These are phyloP conservation scores for Senecio squalidus DNA, from an alignment of 140 eudicot genomes.

Conservation along the genomic window DNA sequence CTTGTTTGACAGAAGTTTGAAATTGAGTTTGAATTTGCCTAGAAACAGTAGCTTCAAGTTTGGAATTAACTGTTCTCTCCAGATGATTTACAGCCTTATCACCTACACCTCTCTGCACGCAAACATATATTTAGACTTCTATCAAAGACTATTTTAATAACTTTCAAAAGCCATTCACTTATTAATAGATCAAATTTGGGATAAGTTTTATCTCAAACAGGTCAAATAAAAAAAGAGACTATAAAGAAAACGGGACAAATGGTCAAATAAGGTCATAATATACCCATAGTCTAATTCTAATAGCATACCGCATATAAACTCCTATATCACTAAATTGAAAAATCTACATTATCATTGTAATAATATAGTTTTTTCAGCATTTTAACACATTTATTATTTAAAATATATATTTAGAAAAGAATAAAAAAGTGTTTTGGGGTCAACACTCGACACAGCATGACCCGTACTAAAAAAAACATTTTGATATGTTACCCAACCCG, in stretches of 20 bases:
- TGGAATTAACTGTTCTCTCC: slow-evolving; percentile 74
- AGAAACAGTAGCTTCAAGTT: slow-evolving; percentile 79
- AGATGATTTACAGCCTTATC: slow-evolving; percentile 88
- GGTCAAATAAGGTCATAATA: not conserved
- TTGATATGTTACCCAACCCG: not conserved
- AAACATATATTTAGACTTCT: slow-evolving; percentile 15
- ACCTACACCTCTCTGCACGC: slow-evolving; percentile 74
- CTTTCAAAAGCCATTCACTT: slow-evolving; percentile 15
- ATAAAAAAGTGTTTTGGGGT: not conserved
- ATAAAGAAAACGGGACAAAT: too few relatives aligned
- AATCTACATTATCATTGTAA: not conserved
- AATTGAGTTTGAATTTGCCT: slow-evolving; percentile 88
- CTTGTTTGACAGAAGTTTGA: slow-evolving; percentile 91
- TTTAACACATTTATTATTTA: too few relatives aligned
- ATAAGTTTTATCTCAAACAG: not conserved
- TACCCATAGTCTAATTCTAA: not conserved
- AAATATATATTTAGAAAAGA: too few relatives aligned
- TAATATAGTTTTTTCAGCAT: too few relatives aligned
- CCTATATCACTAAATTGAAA: not conserved
- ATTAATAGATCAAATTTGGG: not conserved
- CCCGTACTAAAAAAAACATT: not conserved
- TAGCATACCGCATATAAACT: not conserved
- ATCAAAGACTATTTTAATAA: not conserved
- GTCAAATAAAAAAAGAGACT: too few relatives aligned
- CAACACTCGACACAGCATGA: too few relatives aligned